Conservation (phyloP, 768 basidiomycete genomes). For the Galerina marginata region DNA sequence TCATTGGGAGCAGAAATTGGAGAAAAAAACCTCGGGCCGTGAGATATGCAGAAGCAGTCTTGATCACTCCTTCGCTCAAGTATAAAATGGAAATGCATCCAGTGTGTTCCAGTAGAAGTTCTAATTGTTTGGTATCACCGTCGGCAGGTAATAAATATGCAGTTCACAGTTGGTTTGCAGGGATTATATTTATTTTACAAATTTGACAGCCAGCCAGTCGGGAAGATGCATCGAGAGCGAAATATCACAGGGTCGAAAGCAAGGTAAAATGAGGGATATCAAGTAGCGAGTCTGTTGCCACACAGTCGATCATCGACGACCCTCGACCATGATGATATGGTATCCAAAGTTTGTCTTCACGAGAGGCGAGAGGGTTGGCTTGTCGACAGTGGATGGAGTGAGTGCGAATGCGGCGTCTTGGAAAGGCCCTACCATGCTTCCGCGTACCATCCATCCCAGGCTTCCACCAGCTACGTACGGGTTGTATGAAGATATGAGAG, state of each 20-base stretch:
- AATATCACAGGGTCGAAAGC: not conserved
- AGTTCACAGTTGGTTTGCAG: no score
- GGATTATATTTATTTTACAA: no score
- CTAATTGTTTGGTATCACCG: no score
- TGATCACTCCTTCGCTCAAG: no score
- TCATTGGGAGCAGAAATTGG: no score
- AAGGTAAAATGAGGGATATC: not conserved
- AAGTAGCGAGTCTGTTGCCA: not conserved
- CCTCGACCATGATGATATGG: conserved; percentile 93
- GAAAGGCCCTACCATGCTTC: conserved; percentile 88
- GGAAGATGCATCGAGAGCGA: not conserved
- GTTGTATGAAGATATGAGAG: not conserved
- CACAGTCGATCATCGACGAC: conserved; percentile 51
- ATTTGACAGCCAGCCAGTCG: no score
- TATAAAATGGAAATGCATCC: no score
- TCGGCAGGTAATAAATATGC: no score
- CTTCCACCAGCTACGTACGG: conserved; percentile 74
- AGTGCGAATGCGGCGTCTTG: conserved; percentile 90
- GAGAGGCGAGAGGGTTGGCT: conserved; percentile 70
- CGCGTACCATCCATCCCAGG: conserved; percentile 86
- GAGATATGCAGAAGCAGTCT: no score
- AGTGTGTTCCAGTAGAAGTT: no score
- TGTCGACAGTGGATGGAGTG: conserved; percentile 80
- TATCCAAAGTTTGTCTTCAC: conserved; percentile 88
- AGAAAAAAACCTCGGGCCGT: not conserved